Base-by-base conservation (phyloP, 768 basidiomycete genomes). In the Glaciozyma martinii region DNA sequence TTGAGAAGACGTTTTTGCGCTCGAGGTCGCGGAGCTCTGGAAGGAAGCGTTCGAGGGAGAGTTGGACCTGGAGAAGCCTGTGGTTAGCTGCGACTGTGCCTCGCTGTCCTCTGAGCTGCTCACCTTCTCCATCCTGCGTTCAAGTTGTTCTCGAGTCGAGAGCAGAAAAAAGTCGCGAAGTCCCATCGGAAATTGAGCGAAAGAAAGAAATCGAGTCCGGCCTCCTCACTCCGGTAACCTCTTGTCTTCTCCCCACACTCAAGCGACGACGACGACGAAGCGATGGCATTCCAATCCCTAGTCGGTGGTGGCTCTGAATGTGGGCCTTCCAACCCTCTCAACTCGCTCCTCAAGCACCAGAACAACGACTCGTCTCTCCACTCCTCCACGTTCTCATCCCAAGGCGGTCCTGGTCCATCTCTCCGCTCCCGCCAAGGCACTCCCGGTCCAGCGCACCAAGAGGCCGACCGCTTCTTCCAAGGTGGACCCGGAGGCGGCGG, bases 301-400 rank as follows among this genome's bases (percentile, higher is more conserved):
- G 72, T 78, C 59, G 72, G 72, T 32, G 92, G 90, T 32, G 92
- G 90, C 63, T 82, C 90, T 52, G 94, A 97, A 78, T 95, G 92
- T 77, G 87, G 86, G 18, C 82, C 85, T 2, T 81, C 86, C 56
- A 97, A 95, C 75, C 92, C 93, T 3, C 80, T 98, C 30, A 84
- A 88, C 3, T 87, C 90, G 71, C 86, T 97, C 30, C 80, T 92
- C 59, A 94, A 95, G 75, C 88, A 94, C 73, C 84, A 89, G 13
- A 89, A 91, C 63, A 85, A 84, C 2, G 92, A 95, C 78, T 84
- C 87, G 61, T 91, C 89, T 76, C 76, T 94, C 33, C 90, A 93
- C 73, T 85, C 89, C 79, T 90, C 89, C 71, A 64, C 81, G 76
- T 59, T 44, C 32, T 10, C 50, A 23, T 59, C 47, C 3, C 59